Conservation (phyloP, 352 stramenopile genomes). For the Poterioochromonas sp. region DNA sequence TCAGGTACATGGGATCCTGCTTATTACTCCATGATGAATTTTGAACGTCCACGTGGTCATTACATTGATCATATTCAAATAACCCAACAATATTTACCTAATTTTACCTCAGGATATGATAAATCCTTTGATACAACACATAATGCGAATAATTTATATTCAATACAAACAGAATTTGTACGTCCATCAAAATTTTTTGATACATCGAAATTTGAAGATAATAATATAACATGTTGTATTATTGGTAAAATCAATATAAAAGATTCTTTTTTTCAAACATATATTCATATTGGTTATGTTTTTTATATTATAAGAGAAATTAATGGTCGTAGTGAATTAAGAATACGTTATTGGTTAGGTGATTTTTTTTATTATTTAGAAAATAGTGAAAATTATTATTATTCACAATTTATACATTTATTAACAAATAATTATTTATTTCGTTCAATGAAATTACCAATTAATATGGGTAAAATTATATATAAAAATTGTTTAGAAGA, state of each 20-base stretch:
- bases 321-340: not conserved
- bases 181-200: conserved; percentile 15
- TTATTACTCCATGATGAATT: not conserved
- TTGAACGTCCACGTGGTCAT: not conserved
- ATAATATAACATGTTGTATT: not conserved
- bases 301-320: not conserved
- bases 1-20: not conserved
- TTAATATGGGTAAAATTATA: not conserved
- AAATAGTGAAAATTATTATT: not conserved
- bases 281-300: not conserved
- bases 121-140: too few species aligned
- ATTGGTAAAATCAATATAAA: not conserved
- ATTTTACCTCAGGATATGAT: too few species aligned
- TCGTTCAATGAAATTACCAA: not conserved
- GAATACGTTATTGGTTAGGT: not conserved
- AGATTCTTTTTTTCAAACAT: not conserved
- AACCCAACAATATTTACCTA: not conserved
- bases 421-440: not conserved
- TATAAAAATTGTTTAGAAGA: not conserved
- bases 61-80: conserved; percentile 23
- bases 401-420: not conserved
- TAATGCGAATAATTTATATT: not conserved
- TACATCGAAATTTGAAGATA: not conserved
- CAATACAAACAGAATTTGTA: not conserved
- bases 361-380: not conserved